phyloP scores from a whole-genome alignment of 768 basidiomycete genomes.

The Amanita inopinata region DNA sequence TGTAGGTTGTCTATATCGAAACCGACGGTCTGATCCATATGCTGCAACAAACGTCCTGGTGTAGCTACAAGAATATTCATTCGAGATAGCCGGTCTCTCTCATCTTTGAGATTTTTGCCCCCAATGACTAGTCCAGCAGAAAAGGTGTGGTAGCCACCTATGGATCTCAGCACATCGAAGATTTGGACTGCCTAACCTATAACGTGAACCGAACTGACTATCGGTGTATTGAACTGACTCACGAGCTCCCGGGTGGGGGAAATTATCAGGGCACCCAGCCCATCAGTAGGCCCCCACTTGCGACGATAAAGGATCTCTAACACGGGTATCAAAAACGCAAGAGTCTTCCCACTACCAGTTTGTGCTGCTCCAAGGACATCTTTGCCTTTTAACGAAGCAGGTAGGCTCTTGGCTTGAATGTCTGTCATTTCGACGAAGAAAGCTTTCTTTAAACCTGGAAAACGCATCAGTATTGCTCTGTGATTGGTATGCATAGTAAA shows the following conservation, averaged over 20 bases:
- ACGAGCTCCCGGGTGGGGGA: slow-evolving; percentile 92
- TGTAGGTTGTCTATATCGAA: slow-evolving; percentile 92
- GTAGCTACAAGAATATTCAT: slow-evolving; percentile 99
- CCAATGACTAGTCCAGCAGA: slow-evolving; percentile 95
- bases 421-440: slow-evolving; percentile 86
- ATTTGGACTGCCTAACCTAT: slow-evolving; percentile 83
- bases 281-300: slow-evolving; percentile 93
- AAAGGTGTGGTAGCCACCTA: slow-evolving; percentile 85
- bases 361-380: slow-evolving; percentile 94
- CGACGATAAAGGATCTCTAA: slow-evolving; percentile 83
- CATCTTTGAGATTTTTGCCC: slow-evolving; percentile 91
- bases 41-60: slow-evolving; percentile 88
- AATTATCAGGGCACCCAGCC: slow-evolving; percentile 84
- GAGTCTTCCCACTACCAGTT: slow-evolving; percentile 94
- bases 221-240: slow-evolving; percentile 17
- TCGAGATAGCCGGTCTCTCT: slow-evolving; percentile 73
- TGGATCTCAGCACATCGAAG: slow-evolving; percentile 89
- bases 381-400: slow-evolving; percentile 84
- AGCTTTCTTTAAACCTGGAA: slow-evolving; percentile 71
- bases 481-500: background rate
- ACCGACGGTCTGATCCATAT: slow-evolving; percentile 96
- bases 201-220: background rate
- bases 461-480: background rate
- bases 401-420: slow-evolving; percentile 87
- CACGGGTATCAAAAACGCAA: slow-evolving; percentile 91